Evolutionary conservation across 805 yeast genomes (phyloP), one percentile per base, ranked within the genome.

Genomic region (Torulaspora indica): DNA sequence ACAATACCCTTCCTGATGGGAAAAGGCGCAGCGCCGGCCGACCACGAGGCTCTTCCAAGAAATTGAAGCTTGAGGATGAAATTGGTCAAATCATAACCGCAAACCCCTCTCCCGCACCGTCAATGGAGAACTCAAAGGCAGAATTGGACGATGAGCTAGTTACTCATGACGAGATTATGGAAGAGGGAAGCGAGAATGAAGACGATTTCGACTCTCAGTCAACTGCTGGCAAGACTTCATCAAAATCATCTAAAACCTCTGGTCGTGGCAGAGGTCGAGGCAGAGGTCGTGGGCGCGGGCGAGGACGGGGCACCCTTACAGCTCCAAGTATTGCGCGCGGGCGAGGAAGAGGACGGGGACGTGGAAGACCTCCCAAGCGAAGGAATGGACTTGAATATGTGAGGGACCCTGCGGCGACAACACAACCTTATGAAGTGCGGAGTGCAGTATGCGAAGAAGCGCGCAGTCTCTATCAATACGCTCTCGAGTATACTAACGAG

Each of bases 401-500:
- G 4, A 52, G 67, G 4, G 47, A 49, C 12, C 45, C 53, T 3
- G 49, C 48, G 7, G 43, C 46, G 2, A 39, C 53, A 2, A 55
- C 58, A 23, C 57, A 50, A 30, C 47, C 61, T 4, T 45, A 57
- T 40, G 63, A 55, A 42, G 52, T 47, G 13, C 46, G 60, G 7
- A 52, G 56, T 9, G 45, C 44, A 2, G 59, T 68, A 35, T 42
- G 60, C 2, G 39, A 47, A 20, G 38, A 55, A n/a, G 70, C 69
- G 3, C 54, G 68, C 35, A 55, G 54, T 6, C 58, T 82, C 12
- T 58, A 81, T 42, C 73, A 73, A 7, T 74, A 70, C 35, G 58
- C 76, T 45, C 49, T 63, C 32, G 63, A 63, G 33, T 61, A 73
- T 46, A 50, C 65, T 51, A 39, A 80, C 76, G 51, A 77, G 67